These are phyloP conservation scores for Beauveria sp. DNA, from an alignment of 2,329 filamentous ascomycete species.

Conservation along the genomic window DNA sequence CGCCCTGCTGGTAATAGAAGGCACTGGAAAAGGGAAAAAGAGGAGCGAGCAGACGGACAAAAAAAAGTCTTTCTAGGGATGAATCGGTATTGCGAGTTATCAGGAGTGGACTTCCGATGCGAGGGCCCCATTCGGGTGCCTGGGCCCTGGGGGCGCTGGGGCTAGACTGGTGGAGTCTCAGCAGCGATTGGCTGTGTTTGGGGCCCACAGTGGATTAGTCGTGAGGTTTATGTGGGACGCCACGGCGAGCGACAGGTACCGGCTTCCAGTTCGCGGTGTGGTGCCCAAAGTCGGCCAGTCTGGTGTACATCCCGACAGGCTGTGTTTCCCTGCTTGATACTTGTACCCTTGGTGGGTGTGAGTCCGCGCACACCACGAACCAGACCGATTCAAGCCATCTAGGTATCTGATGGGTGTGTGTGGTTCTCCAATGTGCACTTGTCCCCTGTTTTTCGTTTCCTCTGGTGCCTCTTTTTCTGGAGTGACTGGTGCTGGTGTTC, in stretches of 20 bases:
- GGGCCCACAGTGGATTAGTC: background rate
- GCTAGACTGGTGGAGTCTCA: background rate
- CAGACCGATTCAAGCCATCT: too few relatives aligned
- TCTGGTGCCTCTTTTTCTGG: background rate
- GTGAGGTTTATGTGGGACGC: background rate
- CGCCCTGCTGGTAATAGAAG: background rate
- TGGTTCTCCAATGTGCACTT: too few relatives aligned
- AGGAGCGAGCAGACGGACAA: too few relatives aligned
- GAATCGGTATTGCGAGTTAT: background rate
- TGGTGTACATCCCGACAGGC: too few relatives aligned
- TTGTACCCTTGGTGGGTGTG: background rate
- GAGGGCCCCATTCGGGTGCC: background rate
- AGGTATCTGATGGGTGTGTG: too few relatives aligned
- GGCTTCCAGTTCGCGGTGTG: background rate
- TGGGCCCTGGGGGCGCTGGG: background rate
- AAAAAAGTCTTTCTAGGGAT: background rate
- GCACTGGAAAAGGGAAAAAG: too few relatives aligned
- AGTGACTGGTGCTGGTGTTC: background rate
- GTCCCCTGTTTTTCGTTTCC: background rate
- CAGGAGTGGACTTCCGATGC: background rate
- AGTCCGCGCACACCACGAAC: too few relatives aligned
- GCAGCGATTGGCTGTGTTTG: background rate
- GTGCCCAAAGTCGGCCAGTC: background rate
- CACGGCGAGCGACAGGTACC: background rate
- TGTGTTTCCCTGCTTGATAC: background rate